Percentiles rank a stretch among this genome's conserved stretches.
Conservation (phyloP, 371 early-diverging fungal species). For the Syncephalastrum monosporum region DNA sequence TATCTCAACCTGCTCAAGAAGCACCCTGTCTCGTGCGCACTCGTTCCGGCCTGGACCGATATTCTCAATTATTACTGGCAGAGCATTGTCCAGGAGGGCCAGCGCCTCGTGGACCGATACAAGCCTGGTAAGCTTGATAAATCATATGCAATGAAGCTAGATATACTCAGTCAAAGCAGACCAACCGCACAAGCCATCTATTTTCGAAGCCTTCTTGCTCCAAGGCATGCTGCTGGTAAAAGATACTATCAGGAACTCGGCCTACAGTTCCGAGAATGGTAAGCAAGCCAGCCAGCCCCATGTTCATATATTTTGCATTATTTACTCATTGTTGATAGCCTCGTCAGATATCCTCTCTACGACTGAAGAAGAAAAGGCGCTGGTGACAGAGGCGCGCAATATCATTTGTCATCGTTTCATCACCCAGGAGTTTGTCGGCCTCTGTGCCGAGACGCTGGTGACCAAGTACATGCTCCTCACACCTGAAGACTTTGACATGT, state of each 20-base stretch:
- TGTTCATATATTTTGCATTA: no score
- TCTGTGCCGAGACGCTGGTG: constrained; percentile 68
- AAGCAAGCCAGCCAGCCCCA: constrained; percentile 6
- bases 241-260: constrained; percentile 65
- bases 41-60: constrained; percentile 61
- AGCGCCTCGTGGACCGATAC: constrained; percentile 18
- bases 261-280: constrained; percentile 34
- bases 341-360: constrained; percentile 30
- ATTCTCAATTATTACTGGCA: constrained; percentile 82
- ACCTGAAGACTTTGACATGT: constrained; percentile 68
- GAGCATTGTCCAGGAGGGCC: constrained; percentile 27
- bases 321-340: no score
- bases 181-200: constrained; percentile 5
- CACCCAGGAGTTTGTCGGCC: constrained; percentile 64
- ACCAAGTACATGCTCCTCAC: constrained; percentile 74
- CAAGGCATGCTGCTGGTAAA: constrained; percentile 73
- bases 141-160: neutral
- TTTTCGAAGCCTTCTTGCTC: constrained; percentile 45
- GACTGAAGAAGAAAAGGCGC: constrained; percentile 52
- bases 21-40: constrained; percentile 71
- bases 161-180: neutral
- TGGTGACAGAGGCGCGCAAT: constrained; percentile 50
- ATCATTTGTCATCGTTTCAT: constrained; percentile 68
- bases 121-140: constrained; percentile 13
- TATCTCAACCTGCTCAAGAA: constrained; percentile 73